Evolutionary conservation across 768 basidiomycete species (phyloP).

Genomic region (Kwoniella bestiolae): DNA sequence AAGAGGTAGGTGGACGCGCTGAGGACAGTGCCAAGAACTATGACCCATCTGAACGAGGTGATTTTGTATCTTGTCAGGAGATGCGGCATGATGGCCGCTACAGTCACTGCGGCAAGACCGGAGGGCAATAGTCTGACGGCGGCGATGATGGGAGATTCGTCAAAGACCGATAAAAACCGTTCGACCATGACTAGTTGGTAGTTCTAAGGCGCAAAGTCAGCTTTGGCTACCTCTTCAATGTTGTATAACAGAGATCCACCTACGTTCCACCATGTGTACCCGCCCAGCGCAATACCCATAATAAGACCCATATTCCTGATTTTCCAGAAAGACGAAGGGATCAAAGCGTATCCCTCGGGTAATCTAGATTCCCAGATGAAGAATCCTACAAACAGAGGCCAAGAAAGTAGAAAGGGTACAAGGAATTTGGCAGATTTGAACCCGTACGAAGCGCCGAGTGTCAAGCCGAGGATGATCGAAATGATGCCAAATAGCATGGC

Average conservation of each 20-base stretch:
- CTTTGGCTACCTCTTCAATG: not conserved
- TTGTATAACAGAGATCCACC: not conserved
- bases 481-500: slow-evolving; percentile 47
- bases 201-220: not conserved
- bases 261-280: slow-evolving; percentile 48
- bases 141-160: slow-evolving; percentile 46
- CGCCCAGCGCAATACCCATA: slow-evolving; percentile 46
- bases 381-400: slow-evolving; percentile 45
- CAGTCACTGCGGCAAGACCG: slow-evolving; percentile 37
- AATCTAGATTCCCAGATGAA: slow-evolving; percentile 50
- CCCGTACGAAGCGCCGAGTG: slow-evolving; percentile 53
- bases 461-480: slow-evolving; percentile 53
- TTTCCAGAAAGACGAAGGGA: slow-evolving; percentile 51
- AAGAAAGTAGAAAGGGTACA: slow-evolving; percentile 50
- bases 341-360: slow-evolving; percentile 44
- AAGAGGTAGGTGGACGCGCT: slow-evolving; percentile 66
- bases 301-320: slow-evolving; percentile 53
- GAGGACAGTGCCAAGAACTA: slow-evolving; percentile 63
- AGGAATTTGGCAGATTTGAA: slow-evolving; percentile 49
- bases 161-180: slow-evolving; percentile 27
- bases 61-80: slow-evolving; percentile 20
- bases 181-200: slow-evolving; percentile 41
- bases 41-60: slow-evolving; percentile 26
- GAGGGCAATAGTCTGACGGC: slow-evolving; percentile 46
- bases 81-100: slow-evolving; percentile 32